Conservation (phyloP, 2,329 filamentous ascomycete genomes). For the Ascochyta fabae region DNA sequence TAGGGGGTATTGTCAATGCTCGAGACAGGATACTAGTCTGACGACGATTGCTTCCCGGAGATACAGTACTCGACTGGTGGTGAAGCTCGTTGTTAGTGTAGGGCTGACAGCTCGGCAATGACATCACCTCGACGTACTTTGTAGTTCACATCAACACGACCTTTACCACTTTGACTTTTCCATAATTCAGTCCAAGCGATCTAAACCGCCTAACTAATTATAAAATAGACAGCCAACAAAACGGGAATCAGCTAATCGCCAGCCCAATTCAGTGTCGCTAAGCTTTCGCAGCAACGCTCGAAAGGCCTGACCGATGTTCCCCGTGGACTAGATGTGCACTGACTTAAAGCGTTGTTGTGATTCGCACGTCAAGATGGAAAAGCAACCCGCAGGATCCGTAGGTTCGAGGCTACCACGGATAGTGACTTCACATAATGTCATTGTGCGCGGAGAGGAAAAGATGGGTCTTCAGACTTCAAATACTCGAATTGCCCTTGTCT, state of each 20-base stretch:
- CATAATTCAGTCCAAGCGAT: not conserved
- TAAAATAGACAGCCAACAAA: not conserved
- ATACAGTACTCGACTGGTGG: not conserved
- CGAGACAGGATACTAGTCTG: not conserved
- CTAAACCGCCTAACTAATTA: not conserved
- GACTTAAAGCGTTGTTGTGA: conserved; percentile 5
- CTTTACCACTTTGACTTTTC: not conserved
- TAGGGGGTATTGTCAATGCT: no score
- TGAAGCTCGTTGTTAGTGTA: not conserved
- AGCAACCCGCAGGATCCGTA: not conserved
- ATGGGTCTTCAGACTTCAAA: not conserved
- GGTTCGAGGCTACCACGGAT: not conserved
- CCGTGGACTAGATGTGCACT: not conserved
- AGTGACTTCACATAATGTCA: conserved; percentile 9
- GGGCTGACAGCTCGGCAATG: not conserved
- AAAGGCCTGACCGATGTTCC: not conserved
- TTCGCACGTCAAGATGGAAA: not conserved
- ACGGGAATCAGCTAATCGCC: not conserved
- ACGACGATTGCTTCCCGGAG: not conserved
- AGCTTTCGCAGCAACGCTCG: not conserved
- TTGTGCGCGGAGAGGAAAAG: not conserved
- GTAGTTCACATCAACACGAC: not conserved
- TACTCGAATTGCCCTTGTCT: not conserved
- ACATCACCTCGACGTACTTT: not conserved
- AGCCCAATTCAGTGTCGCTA: not conserved